Conservation (phyloP, 768 basidiomycete species). For the Tricholomella constricta region DNA sequence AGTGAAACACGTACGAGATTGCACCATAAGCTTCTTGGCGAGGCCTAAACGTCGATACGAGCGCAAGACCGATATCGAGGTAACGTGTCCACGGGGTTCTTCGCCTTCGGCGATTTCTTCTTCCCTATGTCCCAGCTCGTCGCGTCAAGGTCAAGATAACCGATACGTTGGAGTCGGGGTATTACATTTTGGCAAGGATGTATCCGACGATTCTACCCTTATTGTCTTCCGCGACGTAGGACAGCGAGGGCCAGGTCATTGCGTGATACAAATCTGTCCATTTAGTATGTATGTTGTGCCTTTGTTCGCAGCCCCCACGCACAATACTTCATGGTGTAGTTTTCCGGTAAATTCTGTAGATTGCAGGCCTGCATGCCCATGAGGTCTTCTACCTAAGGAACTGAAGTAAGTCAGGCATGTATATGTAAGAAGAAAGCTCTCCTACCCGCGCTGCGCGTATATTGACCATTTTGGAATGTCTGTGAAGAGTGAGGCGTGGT, state of each 20-base stretch:
- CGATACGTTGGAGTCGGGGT: slow-evolving; percentile 1
- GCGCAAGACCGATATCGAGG: slow-evolving; percentile 92
- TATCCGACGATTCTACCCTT: slow-evolving; percentile 93
- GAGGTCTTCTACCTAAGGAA: slow-evolving; percentile 79
- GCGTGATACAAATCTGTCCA: slow-evolving; percentile 82
- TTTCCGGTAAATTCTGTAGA: slow-evolving; percentile 92
- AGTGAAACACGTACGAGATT: slow-evolving; percentile 69
- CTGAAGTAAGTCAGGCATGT: not conserved
- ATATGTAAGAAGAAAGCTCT: not conserved
- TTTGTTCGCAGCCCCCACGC: slow-evolving; percentile 14
- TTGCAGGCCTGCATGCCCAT: slow-evolving; percentile 96
- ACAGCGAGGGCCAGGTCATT: slow-evolving; percentile 94
- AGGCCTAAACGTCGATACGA: slow-evolving; percentile 89
- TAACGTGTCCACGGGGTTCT: slow-evolving; percentile 89
- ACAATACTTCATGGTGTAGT: slow-evolving; percentile 88
- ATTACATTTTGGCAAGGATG: slow-evolving; percentile 92
- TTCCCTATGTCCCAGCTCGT: slow-evolving; percentile 50
- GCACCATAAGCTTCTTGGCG: slow-evolving; percentile 94
- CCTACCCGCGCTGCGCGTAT: slow-evolving; percentile 45
- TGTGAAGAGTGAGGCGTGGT: not conserved
- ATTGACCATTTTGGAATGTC: slow-evolving; percentile 35
- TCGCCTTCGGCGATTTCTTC: slow-evolving; percentile 62
- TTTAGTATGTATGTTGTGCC: not conserved
- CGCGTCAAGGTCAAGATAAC: slow-evolving; percentile 12
- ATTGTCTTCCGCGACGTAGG: slow-evolving; percentile 91